Conservation (phyloP, 129 eudicot species). For the Flaveria brownii region DNA sequence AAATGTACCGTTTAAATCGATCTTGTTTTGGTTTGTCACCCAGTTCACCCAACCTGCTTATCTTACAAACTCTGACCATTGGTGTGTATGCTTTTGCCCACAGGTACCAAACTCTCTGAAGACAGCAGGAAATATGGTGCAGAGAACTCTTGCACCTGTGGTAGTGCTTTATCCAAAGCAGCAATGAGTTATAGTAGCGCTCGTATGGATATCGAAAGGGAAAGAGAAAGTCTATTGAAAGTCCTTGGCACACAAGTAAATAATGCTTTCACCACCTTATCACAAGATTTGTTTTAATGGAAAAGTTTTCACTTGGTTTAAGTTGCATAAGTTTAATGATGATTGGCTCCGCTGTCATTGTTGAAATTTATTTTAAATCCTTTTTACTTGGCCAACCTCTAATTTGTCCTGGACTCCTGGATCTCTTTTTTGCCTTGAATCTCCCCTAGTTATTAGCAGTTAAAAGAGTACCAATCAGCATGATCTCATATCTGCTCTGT, state of each 20-base stretch:
- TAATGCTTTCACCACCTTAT: constrained; percentile 1
- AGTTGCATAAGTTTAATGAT: not conserved
- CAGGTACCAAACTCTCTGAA: constrained; percentile 76
- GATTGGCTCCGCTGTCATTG: not conserved
- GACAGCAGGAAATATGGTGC: constrained; percentile 84
- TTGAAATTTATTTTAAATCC: not conserved
- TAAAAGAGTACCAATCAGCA: not conserved
- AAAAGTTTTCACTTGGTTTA: not conserved
- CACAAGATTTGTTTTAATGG: not conserved
- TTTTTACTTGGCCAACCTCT: constrained; percentile 11
- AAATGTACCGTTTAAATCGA: not conserved
- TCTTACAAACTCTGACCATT: not conserved
- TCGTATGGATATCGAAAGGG: constrained; percentile 75
- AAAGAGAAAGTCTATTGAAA: constrained; percentile 65
- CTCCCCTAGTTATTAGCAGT: constrained; percentile 6
- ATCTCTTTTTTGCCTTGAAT: constrained; percentile 9
- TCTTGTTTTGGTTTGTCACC: not conserved
- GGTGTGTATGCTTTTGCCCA: constrained; percentile 13
- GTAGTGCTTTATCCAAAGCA: constrained; percentile 69
- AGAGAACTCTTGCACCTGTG: constrained; percentile 83
- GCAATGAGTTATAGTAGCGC: constrained; percentile 76
- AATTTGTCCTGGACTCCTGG: constrained; percentile 3
- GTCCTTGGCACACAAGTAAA: constrained; percentile 78
- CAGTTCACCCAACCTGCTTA: not conserved
- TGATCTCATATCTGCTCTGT: not conserved